Evolutionary conservation across 805 yeast genomes (phyloP), one percentile per base, ranked within the genome.

Genomic region (Barnettozyma sp.): DNA sequence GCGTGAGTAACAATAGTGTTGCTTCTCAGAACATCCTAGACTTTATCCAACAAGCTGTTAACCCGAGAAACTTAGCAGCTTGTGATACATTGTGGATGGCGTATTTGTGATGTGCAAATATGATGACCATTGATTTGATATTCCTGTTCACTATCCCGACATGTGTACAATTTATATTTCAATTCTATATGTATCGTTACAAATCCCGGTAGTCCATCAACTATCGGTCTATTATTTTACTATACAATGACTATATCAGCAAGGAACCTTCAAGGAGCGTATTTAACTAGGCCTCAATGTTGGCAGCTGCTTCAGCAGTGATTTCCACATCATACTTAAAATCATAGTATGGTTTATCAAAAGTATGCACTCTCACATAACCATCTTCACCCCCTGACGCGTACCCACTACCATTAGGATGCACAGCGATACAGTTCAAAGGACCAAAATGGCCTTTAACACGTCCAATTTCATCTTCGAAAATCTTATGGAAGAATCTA

Each of bases 321-420:
- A 81, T 78, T 62, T 86, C 95, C 49, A 83, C 90, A 58, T 88
- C 97, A 56, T 84, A 88, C 58, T 79, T 78, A 66, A 92, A 92
- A 47, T 92, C 97, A 61, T 73, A 88, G 67, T 90, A 92, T 14
- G 85, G 72, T 65, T 86, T 85, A 58, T 88, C 97, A 64, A 87
- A 92, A 51, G 80, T 79, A 63, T 92, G 97, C 44, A 92, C 73
- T 67, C 98, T 85, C 44, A 92, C 82, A 55, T 76, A 85, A 62
- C 99, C 99, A 68, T 92, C 99, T 71, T 92, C 98, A 57, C 96
- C 95, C 34, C 98, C 99, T 40, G 94, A 81, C n/a, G 94, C 88
- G 60, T 82, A 92, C 33, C 90, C 81, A 22, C 82, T 75, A 38
- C 97, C 98, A 52, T 78, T 80, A 39, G 99, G 98, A 62, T 87